Conservation (phyloP, 1,284 basidiomycete species). For the Hypsizygus ulmarius region DNA sequence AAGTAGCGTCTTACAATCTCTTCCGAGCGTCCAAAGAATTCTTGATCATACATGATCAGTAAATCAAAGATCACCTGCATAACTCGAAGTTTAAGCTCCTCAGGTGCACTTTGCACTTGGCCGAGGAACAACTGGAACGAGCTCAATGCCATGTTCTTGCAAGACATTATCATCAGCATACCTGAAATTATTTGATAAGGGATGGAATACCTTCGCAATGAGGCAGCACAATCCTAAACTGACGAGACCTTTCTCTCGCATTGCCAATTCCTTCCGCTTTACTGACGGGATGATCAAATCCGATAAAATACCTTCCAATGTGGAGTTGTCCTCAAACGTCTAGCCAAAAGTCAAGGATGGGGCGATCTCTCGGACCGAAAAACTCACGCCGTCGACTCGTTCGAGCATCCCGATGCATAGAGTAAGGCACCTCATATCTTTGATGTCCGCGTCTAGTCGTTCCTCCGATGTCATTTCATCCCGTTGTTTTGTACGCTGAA, state of each 20-base stretch:
- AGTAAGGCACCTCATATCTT: constrained; percentile 82
- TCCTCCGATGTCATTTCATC: constrained; percentile 60
- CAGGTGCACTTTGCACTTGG: constrained; percentile 78
- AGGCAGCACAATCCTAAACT: constrained; percentile 89
- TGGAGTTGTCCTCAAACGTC: constrained; percentile 93
- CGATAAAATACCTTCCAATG: constrained; percentile 85
- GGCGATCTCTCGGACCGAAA: neutral
- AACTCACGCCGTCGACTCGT: constrained; percentile 76
- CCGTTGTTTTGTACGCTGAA: constrained; percentile 39
- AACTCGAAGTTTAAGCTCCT: constrained; percentile 77
- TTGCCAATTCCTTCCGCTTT: constrained; percentile 77
- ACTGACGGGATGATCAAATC: constrained; percentile 93
- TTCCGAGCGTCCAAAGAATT: constrained; percentile 61
- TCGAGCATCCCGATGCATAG: constrained; percentile 91
- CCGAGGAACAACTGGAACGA: constrained; percentile 91
- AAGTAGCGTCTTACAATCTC: constrained; percentile 41
- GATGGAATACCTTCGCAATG: constrained; percentile 65
- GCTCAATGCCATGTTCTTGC: constrained; percentile 82
- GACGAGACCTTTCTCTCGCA: constrained; percentile 86
- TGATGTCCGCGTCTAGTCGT: constrained; percentile 58
- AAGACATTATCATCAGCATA: neutral
- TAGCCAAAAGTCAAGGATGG: constrained; percentile 29
- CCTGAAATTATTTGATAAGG: constrained; percentile 3
- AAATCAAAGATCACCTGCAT: constrained; percentile 90
- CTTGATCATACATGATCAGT: constrained; percentile 84